phyloP scores from a whole-genome alignment of 2,329 filamentous ascomycete genomes.

The Cadophora luteo-olivacea region DNA sequence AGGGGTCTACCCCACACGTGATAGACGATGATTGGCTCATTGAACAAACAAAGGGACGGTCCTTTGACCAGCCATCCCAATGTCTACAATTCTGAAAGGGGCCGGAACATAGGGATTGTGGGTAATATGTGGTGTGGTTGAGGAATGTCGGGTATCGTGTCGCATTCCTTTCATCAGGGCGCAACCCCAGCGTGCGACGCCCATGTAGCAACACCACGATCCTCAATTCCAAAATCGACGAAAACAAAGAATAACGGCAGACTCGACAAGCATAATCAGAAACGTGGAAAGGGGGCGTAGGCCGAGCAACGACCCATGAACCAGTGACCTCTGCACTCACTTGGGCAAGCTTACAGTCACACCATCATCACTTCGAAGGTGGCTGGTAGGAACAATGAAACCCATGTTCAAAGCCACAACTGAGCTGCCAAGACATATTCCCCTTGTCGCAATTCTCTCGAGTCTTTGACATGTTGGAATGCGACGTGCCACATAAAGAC shows the following conservation, averaged over 20 bases:
- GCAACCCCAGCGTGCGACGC: background rate
- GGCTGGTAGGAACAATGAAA: conserved; percentile 14
- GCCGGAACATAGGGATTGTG: conserved; percentile 22
- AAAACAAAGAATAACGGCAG: background rate
- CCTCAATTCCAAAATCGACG: background rate
- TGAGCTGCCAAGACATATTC: background rate
- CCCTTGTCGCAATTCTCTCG: background rate
- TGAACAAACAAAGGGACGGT: conserved; percentile 28
- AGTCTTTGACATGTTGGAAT: conserved; percentile 1
- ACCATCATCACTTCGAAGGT: background rate
- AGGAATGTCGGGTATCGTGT: conserved; percentile 17
- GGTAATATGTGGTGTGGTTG: conserved; percentile 8
- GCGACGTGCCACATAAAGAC: conserved; percentile 7
- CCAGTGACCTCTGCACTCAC: conserved; percentile 1
- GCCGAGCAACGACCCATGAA: background rate
- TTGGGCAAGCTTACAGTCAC: background rate
- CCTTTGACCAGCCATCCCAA: conserved; percentile 21
- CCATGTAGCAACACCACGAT: conserved; percentile 1
- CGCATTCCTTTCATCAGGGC: conserved; percentile 4
- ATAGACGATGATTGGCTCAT: conserved; percentile 22
- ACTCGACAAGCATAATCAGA: background rate
- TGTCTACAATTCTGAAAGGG: conserved; percentile 18
- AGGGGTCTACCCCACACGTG: conserved; percentile 28
- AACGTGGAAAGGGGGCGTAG: background rate
- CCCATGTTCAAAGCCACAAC: background rate